Evolutionary conservation across 2,329 filamentous ascomycete species (phyloP).

Genomic region (Geosmithia morbida): DNA sequence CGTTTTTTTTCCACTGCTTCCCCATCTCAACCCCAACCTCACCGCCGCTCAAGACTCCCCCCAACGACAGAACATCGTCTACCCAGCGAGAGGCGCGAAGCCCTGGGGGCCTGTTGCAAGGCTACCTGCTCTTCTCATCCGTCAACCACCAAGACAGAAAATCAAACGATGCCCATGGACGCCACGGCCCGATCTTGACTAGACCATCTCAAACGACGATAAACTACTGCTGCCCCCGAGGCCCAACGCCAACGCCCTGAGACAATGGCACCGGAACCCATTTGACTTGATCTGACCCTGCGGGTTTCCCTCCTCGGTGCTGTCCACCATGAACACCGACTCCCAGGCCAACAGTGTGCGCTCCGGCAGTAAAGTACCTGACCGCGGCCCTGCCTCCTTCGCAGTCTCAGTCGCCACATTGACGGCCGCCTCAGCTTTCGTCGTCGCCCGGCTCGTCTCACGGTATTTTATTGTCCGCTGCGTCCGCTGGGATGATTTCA

Average conservation of each 20-base stretch:
- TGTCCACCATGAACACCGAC: not conserved
- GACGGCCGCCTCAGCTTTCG: conserved; percentile 57
- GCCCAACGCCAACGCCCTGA: not conserved
- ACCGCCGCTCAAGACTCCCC: not conserved
- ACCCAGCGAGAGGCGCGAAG: not conserved
- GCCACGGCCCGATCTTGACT: too few species aligned
- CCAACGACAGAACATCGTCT: not conserved
- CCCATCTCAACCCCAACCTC: not conserved
- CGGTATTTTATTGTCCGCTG: conserved; percentile 59
- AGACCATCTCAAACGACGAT: not conserved
- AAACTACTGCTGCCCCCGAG: not conserved
- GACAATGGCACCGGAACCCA: not conserved
- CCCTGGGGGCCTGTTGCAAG: not conserved
- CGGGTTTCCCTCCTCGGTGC: not conserved
- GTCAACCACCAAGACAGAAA: not conserved
- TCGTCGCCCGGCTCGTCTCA: conserved; percentile 59
- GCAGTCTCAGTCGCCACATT: conserved; percentile 58
- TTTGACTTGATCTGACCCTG: not conserved
- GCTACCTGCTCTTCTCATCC: not conserved
- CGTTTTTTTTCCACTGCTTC: too few species aligned
- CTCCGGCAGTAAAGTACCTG: conserved; percentile 14
- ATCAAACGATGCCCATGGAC: not conserved
- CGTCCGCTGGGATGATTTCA: conserved; percentile 63
- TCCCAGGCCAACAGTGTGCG: not conserved
- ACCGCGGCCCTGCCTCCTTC: conserved; percentile 48